These are phyloP conservation scores for Scalesia atractyloides DNA, from an alignment of 129 eudicot species.

Conservation along the genomic window DNA sequence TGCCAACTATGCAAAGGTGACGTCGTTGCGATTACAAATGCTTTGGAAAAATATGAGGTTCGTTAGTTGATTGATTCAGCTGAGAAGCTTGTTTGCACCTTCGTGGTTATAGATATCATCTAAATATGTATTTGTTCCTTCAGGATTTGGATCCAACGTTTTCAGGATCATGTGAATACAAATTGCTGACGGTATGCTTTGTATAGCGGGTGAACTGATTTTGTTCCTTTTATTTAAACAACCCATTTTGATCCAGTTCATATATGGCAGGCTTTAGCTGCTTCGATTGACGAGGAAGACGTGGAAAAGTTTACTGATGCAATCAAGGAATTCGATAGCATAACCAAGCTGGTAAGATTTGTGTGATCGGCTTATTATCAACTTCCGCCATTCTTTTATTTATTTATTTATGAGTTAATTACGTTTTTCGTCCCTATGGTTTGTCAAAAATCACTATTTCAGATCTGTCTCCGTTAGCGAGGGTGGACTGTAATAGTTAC, in stretches of 20 bases:
- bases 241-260: not conserved
- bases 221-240: not conserved
- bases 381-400: not conserved
- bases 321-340: constrained; percentile 15
- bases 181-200: constrained; percentile 3
- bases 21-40: constrained; percentile 7
- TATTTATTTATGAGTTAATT: no score
- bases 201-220: not conserved
- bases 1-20: constrained; percentile 14
- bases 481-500: no score
- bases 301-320: constrained; percentile 22
- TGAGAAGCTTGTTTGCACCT: not conserved
- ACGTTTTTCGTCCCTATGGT: no score
- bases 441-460: no score
- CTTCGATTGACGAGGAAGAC: constrained; percentile 14
- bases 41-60: constrained; percentile 12
- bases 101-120: not conserved
- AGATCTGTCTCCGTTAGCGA: no score
- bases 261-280: constrained; percentile 11
- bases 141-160: constrained; percentile 11
- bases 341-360: constrained; percentile 19
- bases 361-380: not conserved
- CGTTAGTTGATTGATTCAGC: not conserved
- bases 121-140: not conserved
- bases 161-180: constrained; percentile 8